These are phyloP conservation scores for Arabis alpina DNA, from an alignment of 345 rosid species.

Conservation along the genomic window DNA sequence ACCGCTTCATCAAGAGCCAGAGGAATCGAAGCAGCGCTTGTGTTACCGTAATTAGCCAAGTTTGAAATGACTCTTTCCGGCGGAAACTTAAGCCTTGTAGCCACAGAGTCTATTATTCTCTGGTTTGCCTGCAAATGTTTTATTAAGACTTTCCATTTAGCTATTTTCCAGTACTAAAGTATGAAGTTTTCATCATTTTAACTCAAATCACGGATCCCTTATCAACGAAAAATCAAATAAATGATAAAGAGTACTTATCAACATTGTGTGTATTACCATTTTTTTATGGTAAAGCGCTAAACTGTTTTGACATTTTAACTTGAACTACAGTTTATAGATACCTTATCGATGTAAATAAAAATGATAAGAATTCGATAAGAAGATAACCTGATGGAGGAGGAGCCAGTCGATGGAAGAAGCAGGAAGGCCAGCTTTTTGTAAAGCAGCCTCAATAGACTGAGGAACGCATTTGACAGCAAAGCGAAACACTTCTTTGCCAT, in stretches of 20 bases:
- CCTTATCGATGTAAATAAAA: background rate
- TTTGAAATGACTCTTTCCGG: constrained; percentile 79
- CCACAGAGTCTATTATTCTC: constrained; percentile 92
- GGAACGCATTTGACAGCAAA: constrained; percentile 89
- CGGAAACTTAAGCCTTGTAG: constrained; percentile 79
- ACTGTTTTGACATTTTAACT: background rate
- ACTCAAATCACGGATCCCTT: background rate
- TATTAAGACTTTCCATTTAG: background rate
- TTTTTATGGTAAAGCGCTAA: background rate
- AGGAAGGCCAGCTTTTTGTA: constrained; percentile 75
- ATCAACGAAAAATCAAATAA: background rate
- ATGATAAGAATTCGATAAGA: background rate
- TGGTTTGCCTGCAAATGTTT: constrained; percentile 82
- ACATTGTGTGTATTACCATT: background rate
- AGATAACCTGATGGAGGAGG: constrained; percentile 87
- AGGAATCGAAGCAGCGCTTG: constrained; percentile 94
- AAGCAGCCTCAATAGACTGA: constrained; percentile 75
- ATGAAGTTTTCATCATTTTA: background rate
- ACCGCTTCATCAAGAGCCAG: constrained; percentile 93
- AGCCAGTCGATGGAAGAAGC: constrained; percentile 84
- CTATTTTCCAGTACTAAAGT: background rate
- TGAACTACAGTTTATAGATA: background rate
- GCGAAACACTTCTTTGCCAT: constrained; percentile 92
- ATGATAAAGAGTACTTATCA: background rate
- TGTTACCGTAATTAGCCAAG: constrained; percentile 87